Conservation (phyloP, 148 eudicot species). For the Rhododendron molle region DNA sequence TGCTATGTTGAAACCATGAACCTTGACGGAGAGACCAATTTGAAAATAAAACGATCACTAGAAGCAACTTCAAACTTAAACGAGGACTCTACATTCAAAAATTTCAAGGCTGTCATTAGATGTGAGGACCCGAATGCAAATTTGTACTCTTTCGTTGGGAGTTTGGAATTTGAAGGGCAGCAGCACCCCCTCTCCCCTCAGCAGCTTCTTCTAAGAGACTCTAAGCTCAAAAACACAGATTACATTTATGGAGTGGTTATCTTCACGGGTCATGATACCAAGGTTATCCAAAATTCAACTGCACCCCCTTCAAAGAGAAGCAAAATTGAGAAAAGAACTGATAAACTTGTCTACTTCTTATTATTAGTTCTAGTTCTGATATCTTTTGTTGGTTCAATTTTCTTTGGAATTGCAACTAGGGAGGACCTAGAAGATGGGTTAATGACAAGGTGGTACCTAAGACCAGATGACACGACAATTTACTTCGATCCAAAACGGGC, state of each 20-base stretch:
- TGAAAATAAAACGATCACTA: slow-evolving; percentile 56
- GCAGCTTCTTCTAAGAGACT: slow-evolving; percentile 64
- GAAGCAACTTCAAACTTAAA: slow-evolving; percentile 41
- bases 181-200: slow-evolving; percentile 42
- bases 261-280: slow-evolving; percentile 68
- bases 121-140: slow-evolving; percentile 78
- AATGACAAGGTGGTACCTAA: slow-evolving; percentile 61
- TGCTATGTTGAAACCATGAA: slow-evolving; percentile 74
- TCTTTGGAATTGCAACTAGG: slow-evolving; percentile 41
- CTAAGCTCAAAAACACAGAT: slow-evolving; percentile 61
- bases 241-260: slow-evolving; percentile 57
- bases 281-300: slow-evolving; percentile 60
- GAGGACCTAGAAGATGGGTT: slow-evolving; percentile 36
- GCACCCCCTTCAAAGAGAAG: slow-evolving; percentile 72
- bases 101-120: slow-evolving; percentile 42
- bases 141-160: slow-evolving; percentile 60
- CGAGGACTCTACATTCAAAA: slow-evolving; percentile 36
- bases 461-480: slow-evolving; percentile 47
- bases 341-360: slow-evolving; percentile 46
- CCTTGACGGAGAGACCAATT: slow-evolving; percentile 71
- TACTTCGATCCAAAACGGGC: slow-evolving; percentile 42
- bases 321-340: slow-evolving; percentile 55
- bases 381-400: slow-evolving; percentile 41
- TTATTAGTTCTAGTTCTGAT: slow-evolving; percentile 40
- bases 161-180: slow-evolving; percentile 33